phyloP scores from a whole-genome alignment of 2,329 filamentous ascomycete species.

The Epicoccum nigrum region DNA sequence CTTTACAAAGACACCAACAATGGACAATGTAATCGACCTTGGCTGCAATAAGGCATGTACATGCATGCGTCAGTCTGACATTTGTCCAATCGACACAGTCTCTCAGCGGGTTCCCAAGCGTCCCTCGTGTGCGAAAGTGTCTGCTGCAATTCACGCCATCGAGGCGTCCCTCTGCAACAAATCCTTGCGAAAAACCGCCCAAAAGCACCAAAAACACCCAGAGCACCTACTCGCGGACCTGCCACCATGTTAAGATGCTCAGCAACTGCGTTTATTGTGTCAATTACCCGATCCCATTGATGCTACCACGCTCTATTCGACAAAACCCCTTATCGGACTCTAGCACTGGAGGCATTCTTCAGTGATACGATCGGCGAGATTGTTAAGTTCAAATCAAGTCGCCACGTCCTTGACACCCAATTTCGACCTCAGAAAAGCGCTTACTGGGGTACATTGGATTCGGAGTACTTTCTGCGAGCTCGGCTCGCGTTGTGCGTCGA shows the following conservation, averaged over 20 bases:
- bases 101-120: background rate
- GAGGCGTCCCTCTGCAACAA: conserved; percentile 12
- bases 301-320: background rate
- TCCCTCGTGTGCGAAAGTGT: background rate
- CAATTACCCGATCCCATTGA: background rate
- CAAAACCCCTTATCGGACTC: background rate
- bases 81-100: background rate
- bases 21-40: conserved; percentile 14
- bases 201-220: background rate
- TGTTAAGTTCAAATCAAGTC: background rate
- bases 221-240: background rate
- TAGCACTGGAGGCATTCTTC: too few species aligned
- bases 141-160: conserved; percentile 2
- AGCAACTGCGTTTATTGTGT: background rate
- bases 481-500: background rate
- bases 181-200: conserved; percentile 5
- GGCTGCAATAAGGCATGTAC: background rate
- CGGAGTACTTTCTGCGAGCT: background rate
- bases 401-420: background rate
- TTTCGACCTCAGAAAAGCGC: background rate
- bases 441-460: background rate
- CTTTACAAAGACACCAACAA: conserved; percentile 5
- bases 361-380: background rate
- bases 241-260: background rate
- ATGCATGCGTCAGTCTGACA: conserved; percentile 1